Conservation (phyloP, 352 stramenopile genomes). For the Blastocystis sp. region DNA sequence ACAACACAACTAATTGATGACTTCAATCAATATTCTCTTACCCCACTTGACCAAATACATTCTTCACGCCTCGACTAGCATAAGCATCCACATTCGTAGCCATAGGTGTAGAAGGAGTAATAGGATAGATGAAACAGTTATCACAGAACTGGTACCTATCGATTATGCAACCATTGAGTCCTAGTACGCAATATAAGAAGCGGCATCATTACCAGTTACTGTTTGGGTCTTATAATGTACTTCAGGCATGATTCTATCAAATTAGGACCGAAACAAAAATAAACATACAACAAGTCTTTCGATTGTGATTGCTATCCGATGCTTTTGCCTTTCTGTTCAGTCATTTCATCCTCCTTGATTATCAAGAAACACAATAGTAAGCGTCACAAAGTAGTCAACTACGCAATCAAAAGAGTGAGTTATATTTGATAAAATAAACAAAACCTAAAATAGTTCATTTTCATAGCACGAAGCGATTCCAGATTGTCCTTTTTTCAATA, state of each 20-base stretch:
- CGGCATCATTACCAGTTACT: slow-evolving; percentile 55
- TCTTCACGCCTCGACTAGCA: slow-evolving; percentile 67
- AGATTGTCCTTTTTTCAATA: neutral
- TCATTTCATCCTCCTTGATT: neutral
- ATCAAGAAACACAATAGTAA: too few species aligned
- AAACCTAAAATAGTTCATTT: slow-evolving; percentile 35
- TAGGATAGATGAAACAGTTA: slow-evolving; percentile 69
- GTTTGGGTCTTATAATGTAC: slow-evolving; percentile 53
- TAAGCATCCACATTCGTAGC: slow-evolving; percentile 70
- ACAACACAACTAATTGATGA: slow-evolving; percentile 45
- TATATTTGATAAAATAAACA: too few species aligned
- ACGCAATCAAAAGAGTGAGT: too few species aligned
- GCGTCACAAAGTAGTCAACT: too few species aligned
- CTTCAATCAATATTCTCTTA: slow-evolving; percentile 63
- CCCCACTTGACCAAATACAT: slow-evolving; percentile 69
- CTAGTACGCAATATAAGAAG: slow-evolving; percentile 29
- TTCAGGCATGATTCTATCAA: slow-evolving; percentile 22
- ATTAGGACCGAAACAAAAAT: neutral
- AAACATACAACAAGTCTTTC: neutral
- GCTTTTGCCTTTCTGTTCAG: neutral
- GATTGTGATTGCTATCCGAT: neutral
- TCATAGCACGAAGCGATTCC: slow-evolving; percentile 29
- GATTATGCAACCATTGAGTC: neutral
- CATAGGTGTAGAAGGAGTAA: slow-evolving; percentile 69
- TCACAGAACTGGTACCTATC: slow-evolving; percentile 40